Evolutionary conservation across 2,329 filamentous ascomycete species (phyloP).

Genomic region (Boeremia lycopersici): DNA sequence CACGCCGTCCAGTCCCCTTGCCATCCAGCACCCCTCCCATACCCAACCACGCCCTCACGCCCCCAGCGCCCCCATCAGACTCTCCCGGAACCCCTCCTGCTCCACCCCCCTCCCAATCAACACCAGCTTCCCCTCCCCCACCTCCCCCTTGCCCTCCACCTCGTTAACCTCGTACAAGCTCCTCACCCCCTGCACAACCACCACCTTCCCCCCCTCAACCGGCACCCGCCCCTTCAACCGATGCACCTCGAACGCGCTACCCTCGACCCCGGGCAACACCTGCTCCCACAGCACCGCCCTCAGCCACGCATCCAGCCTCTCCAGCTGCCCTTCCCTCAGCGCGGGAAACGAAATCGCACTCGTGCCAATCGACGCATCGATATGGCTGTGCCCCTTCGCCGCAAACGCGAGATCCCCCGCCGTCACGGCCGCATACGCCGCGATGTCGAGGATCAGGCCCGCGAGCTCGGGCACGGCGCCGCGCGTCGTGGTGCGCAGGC

Average conservation of each 20-base stretch:
- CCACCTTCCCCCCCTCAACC: constrained; percentile 67
- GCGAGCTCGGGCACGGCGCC: constrained; percentile 82
- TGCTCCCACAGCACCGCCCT: constrained; percentile 84
- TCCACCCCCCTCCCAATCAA: constrained; percentile 40
- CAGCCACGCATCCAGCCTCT: constrained; percentile 78
- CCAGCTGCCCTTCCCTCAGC: constrained; percentile 63
- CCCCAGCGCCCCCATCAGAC: constrained; percentile 15
- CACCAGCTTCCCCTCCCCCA: constrained; percentile 36
- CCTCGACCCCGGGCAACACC: constrained; percentile 55
- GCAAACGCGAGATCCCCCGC: constrained; percentile 68
- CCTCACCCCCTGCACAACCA: constrained; percentile 87
- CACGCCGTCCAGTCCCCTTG: no score
- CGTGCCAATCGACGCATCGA: constrained; percentile 92
- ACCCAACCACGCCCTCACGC: no score
- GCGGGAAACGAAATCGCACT: constrained; percentile 71
- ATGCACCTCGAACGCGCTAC: constrained; percentile 75
- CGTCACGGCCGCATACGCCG: constrained; percentile 86
- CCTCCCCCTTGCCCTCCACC: not conserved
- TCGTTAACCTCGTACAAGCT: constrained; percentile 94
- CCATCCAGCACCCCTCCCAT: no score
- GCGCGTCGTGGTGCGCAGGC: constrained; percentile 79
- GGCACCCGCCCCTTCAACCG: constrained; percentile 81
- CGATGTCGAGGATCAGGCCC: constrained; percentile 84
- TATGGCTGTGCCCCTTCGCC: constrained; percentile 82
- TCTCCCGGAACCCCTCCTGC: constrained; percentile 23